Evolutionary conservation across 2,329 filamentous ascomycete genomes (phyloP).

Genomic region (Hypoxylon sp.): DNA sequence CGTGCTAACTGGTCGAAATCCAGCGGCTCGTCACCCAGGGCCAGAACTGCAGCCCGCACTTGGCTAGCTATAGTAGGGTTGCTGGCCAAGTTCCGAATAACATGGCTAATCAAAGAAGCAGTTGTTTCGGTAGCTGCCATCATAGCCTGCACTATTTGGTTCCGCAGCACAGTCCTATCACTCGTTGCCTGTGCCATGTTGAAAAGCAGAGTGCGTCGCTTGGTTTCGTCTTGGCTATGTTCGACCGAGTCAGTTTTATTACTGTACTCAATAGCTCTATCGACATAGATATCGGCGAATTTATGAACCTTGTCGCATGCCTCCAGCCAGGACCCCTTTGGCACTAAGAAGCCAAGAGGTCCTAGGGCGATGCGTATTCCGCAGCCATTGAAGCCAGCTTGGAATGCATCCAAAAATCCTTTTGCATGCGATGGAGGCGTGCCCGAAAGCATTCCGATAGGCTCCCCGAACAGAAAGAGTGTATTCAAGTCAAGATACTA

Average conservation of each 20-base stretch:
- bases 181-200: constrained; percentile 35
- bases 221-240: constrained; percentile 30
- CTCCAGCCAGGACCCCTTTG: constrained; percentile 37
- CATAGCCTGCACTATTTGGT: constrained; percentile 37
- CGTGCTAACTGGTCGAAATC: constrained; percentile 35
- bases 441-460: constrained; percentile 38
- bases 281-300: constrained; percentile 38
- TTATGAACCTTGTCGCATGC: constrained; percentile 38
- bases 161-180: constrained; percentile 35
- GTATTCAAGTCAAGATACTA: constrained; percentile 39
- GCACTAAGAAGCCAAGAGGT: constrained; percentile 38
- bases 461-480: constrained; percentile 39
- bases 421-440: constrained; percentile 33
- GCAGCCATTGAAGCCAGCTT: constrained; percentile 38
- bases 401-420: constrained; percentile 38
- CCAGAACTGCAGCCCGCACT: constrained; percentile 35
- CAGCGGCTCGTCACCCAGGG: constrained; percentile 34
- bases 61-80: constrained; percentile 31
- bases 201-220: constrained; percentile 35
- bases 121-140: constrained; percentile 37
- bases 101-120: constrained; percentile 37
- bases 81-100: constrained; percentile 36
- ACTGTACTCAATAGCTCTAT: constrained; percentile 37
- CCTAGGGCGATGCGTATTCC: constrained; percentile 38
- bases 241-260: constrained; percentile 30